Percentiles rank a stretch among this genome's conserved stretches.
Conservation (phyloP, 2,329 filamentous ascomycete species). For the Colletotrichum sp. region DNA sequence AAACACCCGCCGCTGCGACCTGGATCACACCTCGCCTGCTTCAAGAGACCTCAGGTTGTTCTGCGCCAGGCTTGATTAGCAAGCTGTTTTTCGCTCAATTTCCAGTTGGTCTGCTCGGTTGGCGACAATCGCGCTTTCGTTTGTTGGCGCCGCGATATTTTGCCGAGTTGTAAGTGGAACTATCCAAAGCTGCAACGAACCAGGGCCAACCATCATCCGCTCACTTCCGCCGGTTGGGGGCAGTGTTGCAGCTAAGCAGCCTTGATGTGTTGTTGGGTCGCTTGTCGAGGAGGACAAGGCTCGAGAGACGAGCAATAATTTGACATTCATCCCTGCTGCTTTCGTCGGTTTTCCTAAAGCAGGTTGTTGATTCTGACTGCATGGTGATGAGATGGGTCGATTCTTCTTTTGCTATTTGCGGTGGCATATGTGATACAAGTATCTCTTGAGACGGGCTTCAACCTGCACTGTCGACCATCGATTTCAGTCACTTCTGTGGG, state of each 20-base stretch:
- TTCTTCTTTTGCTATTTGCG: not conserved
- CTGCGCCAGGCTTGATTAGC: not conserved
- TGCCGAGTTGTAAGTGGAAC: not conserved
- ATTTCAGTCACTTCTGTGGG: not conserved
- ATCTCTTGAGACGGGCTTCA: not conserved
- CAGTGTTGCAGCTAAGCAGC: not conserved
- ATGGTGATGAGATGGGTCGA: slow-evolving; percentile 5
- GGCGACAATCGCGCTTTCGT: slow-evolving; percentile 8
- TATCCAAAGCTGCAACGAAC: not conserved
- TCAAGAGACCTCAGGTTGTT: not conserved
- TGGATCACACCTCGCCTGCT: slow-evolving; percentile 19
- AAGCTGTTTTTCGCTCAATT: not conserved
- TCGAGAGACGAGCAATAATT: not conserved
- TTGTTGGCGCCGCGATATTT: slow-evolving; percentile 3
- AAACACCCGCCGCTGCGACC: slow-evolving; percentile 18
- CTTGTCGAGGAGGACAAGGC: not conserved
- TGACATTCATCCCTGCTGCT: not conserved
- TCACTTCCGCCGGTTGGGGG: not conserved
- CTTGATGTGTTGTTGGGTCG: not conserved
- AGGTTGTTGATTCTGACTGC: not conserved
- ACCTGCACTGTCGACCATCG: not conserved
- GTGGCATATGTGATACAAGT: not conserved
- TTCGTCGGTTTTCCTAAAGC: not conserved
- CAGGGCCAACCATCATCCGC: not conserved
- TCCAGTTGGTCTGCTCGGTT: not conserved